phyloP scores from a whole-genome alignment of 1,284 basidiomycete genomes.

The Cystobasidium slooffiae region DNA sequence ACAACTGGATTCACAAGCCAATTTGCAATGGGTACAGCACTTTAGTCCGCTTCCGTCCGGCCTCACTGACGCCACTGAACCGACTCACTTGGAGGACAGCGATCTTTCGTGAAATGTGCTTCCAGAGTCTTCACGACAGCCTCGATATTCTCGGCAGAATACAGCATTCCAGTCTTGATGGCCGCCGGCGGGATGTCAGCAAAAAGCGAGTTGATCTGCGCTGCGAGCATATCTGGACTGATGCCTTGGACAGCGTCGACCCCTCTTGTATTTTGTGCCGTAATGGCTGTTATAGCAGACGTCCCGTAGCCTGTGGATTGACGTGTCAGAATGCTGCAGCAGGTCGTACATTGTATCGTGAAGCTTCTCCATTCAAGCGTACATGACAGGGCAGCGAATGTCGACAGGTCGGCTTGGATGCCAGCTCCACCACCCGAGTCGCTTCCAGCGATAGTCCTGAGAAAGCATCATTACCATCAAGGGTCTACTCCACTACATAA shows the following conservation, averaged over 20 bases:
- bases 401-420: conserved; percentile 74
- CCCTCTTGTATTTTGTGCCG: conserved; percentile 87
- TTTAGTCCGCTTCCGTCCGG: neutral
- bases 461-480: neutral
- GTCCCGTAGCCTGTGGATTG: conserved; percentile 68
- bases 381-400: conserved; percentile 51
- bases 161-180: conserved; percentile 91
- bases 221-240: conserved; percentile 53
- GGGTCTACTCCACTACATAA: neutral
- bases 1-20: conserved; percentile 61
- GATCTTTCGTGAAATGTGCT: conserved; percentile 31
- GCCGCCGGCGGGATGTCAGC: conserved; percentile 74
- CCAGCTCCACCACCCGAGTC: conserved; percentile 76
- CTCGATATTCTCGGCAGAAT: conserved; percentile 58
- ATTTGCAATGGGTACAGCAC: neutral
- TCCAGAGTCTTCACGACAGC: conserved; percentile 56
- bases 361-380: conserved; percentile 12
- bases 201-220: conserved; percentile 73
- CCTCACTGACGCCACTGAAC: neutral
- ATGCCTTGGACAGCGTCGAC: conserved; percentile 68
- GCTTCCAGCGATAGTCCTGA: conserved; percentile 76
- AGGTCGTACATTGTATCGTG: neutral
- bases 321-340: neutral
- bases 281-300: conserved; percentile 85
- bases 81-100: conserved; percentile 10